Percentiles rank a stretch among this genome's conserved stretches.
Evolutionary conservation across 2,329 filamentous ascomycete species (phyloP).

Genomic region (Dryadomyces quercivorus): DNA sequence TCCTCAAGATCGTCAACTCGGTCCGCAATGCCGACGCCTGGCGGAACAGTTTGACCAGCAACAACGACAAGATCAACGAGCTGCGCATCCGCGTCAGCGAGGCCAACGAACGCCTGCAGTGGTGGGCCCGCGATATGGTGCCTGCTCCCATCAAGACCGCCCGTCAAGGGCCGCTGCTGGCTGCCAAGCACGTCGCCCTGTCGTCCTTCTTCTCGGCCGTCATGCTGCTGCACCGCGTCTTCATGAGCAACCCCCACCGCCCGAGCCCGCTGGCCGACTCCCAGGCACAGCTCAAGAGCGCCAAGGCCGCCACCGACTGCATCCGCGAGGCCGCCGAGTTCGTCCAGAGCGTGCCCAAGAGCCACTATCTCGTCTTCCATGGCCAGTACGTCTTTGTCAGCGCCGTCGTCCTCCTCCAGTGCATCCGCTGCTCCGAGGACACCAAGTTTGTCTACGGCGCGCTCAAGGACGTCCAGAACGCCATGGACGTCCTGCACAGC

Average conservation of each 20-base stretch:
- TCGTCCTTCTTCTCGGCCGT: neutral
- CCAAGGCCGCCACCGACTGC: neutral
- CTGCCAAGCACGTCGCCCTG: neutral
- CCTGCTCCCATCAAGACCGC: neutral
- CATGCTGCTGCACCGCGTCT: neutral
- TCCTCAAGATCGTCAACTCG: neutral
- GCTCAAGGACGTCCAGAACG: neutral
- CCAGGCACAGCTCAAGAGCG: neutral
- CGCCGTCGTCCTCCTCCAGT: neutral
- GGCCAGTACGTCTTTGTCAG: neutral
- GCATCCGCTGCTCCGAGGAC: neutral
- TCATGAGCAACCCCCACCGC: neutral
- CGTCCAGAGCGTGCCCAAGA: neutral
- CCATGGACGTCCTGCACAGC: neutral
- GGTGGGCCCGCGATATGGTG: neutral
- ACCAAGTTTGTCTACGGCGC: neutral
- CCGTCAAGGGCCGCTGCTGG: neutral
- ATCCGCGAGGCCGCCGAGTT: neutral
- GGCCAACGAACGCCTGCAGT: neutral
- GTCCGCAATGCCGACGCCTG: neutral
- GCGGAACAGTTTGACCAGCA: neutral
- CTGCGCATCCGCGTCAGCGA: neutral
- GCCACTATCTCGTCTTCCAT: neutral
- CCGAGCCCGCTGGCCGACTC: neutral
- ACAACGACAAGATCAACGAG: neutral